A percentile compares a stretch with the other conserved stretches of the same genome.
Conservation (phyloP, 257 asterid genomes). For the Thymus mandschuricus region DNA sequence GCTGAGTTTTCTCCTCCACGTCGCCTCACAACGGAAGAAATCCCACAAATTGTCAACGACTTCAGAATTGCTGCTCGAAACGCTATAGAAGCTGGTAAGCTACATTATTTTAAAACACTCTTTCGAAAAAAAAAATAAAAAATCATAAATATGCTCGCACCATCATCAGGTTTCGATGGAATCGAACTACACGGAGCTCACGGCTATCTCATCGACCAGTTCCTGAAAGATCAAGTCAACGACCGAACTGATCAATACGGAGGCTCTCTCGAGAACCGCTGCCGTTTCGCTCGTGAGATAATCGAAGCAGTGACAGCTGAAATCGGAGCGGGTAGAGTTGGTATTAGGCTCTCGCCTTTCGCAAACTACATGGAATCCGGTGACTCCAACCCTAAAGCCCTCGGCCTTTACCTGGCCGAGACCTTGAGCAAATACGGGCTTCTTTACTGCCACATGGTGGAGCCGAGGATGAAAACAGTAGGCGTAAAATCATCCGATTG, state of each 20-base stretch:
- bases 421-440: conserved; percentile 48
- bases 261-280: conserved; percentile 69
- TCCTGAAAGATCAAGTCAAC: conserved; percentile 66
- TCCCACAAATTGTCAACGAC: conserved; percentile 62
- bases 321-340: conserved; percentile 58
- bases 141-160: not conserved
- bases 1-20: conserved; percentile 61
- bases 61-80: conserved; percentile 77
- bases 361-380: conserved; percentile 42
- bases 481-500: conserved; percentile 30
- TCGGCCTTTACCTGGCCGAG: conserved; percentile 62
- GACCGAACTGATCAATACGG: conserved; percentile 74
- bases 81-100: conserved; percentile 77
- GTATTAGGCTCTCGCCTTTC: conserved; percentile 77
- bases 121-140: not conserved
- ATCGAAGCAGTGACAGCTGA: conserved; percentile 51
- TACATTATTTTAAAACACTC: not conserved
- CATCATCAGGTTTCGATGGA: conserved; percentile 67
- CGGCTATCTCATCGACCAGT: conserved; percentile 72
- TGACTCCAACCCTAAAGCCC: conserved; percentile 63
- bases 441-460: conserved; percentile 71
- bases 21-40: conserved; percentile 58
- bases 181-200: conserved; percentile 79
- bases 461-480: conserved; percentile 54
- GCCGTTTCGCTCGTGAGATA: conserved; percentile 62